Evolutionary conservation across 768 basidiomycete genomes (phyloP).

Genomic region (Cystobasidium ongulense): DNA sequence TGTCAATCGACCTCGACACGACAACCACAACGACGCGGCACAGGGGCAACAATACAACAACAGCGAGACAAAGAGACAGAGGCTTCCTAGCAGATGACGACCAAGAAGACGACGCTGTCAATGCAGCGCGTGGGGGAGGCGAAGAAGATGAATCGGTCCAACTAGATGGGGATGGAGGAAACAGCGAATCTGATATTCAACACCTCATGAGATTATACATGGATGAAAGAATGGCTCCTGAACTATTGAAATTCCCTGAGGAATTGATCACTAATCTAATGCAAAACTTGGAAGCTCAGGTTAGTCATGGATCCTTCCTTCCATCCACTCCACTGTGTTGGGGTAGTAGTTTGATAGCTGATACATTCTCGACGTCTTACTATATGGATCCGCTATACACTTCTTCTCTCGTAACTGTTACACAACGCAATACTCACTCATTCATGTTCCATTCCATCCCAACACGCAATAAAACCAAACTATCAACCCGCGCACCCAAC

Average conservation of each 20-base stretch:
- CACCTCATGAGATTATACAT: conserved; percentile 35
- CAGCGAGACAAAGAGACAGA: neutral
- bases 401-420: too few relatives aligned
- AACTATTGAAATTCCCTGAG: conserved; percentile 33
- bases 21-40: neutral
- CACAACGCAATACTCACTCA: too few relatives aligned
- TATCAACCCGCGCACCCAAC: too few relatives aligned
- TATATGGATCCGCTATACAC: too few relatives aligned
- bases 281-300: conserved; percentile 31
- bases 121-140: too few relatives aligned
- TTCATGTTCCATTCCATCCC: too few relatives aligned
- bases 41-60: neutral
- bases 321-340: conserved; percentile 1
- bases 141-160: neutral
- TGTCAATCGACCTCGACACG: neutral
- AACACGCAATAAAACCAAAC: too few relatives aligned
- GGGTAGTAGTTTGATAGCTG: too few relatives aligned
- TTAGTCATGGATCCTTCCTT: conserved; percentile 18
- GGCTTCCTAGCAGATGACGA: neutral
- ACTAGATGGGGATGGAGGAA: neutral
- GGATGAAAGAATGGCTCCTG: conserved; percentile 38
- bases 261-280: conserved; percentile 34
- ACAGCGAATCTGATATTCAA: conserved; percentile 35
- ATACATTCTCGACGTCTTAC: too few relatives aligned
- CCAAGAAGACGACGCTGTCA: neutral